Conservation (phyloP, 768 basidiomycete species). For the Panellus pusillus region DNA sequence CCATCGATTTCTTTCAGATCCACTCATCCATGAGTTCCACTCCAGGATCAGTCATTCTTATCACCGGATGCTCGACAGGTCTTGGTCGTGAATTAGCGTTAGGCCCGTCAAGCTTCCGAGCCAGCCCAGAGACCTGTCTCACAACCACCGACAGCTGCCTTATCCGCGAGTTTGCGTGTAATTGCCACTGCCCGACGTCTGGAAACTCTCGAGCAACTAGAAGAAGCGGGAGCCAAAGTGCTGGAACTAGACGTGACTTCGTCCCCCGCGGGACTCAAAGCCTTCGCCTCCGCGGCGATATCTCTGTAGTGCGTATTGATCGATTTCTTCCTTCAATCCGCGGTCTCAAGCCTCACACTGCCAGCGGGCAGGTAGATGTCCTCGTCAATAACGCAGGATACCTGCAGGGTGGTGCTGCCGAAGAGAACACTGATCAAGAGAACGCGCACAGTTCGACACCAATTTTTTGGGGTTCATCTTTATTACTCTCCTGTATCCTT, state of each 20-base stretch:
- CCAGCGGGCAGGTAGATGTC: constrained; percentile 2
- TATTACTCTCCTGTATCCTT: no score
- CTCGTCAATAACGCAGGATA: constrained; percentile 9
- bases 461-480: not conserved
- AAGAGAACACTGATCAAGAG: not conserved
- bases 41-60: constrained; percentile 21
- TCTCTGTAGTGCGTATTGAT: not conserved
- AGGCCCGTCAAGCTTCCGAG: not conserved
- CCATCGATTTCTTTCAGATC: no score
- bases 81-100: constrained; percentile 26
- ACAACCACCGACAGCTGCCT: not conserved
- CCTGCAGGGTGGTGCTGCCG: not conserved
- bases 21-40: no score
- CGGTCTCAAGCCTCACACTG: not conserved
- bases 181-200: constrained; percentile 1
- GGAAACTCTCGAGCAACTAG: not conserved
- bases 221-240: not conserved
- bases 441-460: not conserved
- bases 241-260: not conserved
- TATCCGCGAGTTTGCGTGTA: not conserved
- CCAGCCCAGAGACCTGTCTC: not conserved
- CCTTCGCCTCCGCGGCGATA: not conserved
- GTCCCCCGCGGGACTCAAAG: not conserved
- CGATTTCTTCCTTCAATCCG: not conserved
- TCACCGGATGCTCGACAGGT: constrained; percentile 32